Percentiles rank a stretch among this genome's conserved stretches.
Evolutionary conservation across 768 basidiomycete genomes (phyloP).

Genomic region (Lentinula sp.): DNA sequence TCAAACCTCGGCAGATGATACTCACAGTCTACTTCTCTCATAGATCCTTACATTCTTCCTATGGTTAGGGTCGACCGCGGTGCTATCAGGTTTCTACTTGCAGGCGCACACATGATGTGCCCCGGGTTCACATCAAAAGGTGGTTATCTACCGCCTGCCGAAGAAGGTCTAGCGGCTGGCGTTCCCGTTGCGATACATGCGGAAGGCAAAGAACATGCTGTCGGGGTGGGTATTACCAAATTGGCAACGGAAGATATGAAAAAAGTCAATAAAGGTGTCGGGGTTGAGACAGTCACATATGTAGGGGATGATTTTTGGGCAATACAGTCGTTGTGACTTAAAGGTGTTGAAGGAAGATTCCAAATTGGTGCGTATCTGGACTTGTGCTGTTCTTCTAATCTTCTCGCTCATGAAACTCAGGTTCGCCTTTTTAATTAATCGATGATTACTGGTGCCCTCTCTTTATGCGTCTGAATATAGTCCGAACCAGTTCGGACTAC

Average conservation of each 20-base stretch:
- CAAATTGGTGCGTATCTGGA: neutral
- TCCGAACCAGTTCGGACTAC: neutral
- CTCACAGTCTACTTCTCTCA: neutral
- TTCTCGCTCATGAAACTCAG: neutral
- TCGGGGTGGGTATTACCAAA: slow-evolving; percentile 80
- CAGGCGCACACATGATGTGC: slow-evolving; percentile 95
- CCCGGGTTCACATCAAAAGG: slow-evolving; percentile 93
- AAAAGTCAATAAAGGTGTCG: slow-evolving; percentile 83
- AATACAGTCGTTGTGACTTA: slow-evolving; percentile 48
- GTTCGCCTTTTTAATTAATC: neutral
- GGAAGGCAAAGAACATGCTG: slow-evolving; percentile 93
- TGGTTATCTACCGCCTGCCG: slow-evolving; percentile 76
- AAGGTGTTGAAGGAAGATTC: neutral
- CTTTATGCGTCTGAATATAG: neutral
- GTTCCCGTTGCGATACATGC: slow-evolving; percentile 85
- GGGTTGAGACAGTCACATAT: slow-evolving; percentile 81
- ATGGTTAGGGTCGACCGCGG: slow-evolving; percentile 90
- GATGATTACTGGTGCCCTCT: neutral
- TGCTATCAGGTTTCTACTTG: slow-evolving; percentile 94
- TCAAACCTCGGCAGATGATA: neutral
- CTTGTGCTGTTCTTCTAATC: neutral
- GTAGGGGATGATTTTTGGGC: slow-evolving; percentile 89
- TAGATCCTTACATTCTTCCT: slow-evolving; percentile 90
- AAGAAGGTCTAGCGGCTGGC: slow-evolving; percentile 60
- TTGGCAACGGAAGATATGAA: slow-evolving; percentile 86